A percentile compares a stretch with the other conserved stretches of the same genome.
These are phyloP conservation scores for Fremontodendron californicum DNA, from an alignment of 345 rosid genomes.

Conservation along the genomic window DNA sequence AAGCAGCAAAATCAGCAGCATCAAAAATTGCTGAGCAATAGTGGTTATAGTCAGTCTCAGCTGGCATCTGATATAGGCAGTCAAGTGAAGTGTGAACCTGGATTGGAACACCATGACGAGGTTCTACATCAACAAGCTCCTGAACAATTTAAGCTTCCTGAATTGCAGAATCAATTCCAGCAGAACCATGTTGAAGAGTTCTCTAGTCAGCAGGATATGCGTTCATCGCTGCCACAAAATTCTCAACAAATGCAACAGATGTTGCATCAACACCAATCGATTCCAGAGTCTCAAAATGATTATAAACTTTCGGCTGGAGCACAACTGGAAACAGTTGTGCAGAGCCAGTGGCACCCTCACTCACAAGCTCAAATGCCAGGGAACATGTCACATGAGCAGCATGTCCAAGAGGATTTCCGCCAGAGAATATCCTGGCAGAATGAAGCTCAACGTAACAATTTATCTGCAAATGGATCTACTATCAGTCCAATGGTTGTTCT, in stretches of 20 bases:
- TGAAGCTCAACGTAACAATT: constrained; percentile 73
- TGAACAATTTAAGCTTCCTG: constrained; percentile 56
- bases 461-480: constrained; percentile 54
- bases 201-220: constrained; percentile 41
- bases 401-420: constrained; percentile 66
- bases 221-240: constrained; percentile 44
- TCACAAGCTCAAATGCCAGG: constrained; percentile 43
- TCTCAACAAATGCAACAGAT: constrained; percentile 60
- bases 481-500: constrained; percentile 41
- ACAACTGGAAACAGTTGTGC: constrained; percentile 48
- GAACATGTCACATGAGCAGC: constrained; percentile 57
- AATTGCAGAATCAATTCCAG: constrained; percentile 65
- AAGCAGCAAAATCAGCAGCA: constrained; percentile 67
- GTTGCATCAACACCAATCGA: constrained; percentile 46
- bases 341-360: constrained; percentile 61
- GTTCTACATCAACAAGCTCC: constrained; percentile 50
- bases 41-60: constrained; percentile 56
- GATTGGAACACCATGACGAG: constrained; percentile 45
- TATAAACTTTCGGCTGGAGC: constrained; percentile 44
- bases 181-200: constrained; percentile 53
- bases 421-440: constrained; percentile 68
- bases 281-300: constrained; percentile 51
- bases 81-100: constrained; percentile 69
- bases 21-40: constrained; percentile 43
- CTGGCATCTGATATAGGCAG: constrained; percentile 43